Percentiles rank a stretch among this genome's conserved stretches.
Conservation (phyloP, 352 stramenopile genomes). For the Aphanomyces invadans region DNA sequence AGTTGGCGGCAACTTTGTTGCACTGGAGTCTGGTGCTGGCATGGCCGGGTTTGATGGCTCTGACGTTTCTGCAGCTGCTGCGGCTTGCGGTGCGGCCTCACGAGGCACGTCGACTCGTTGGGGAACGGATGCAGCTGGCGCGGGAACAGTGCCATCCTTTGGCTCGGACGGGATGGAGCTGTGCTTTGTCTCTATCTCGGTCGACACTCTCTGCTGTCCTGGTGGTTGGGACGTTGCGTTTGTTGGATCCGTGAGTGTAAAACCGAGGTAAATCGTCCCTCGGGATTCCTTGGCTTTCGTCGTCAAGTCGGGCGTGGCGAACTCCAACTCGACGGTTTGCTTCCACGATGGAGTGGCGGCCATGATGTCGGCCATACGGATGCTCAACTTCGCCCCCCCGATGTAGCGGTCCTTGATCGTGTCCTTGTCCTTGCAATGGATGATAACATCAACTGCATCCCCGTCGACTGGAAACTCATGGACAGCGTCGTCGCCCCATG, state of each 20-base stretch:
- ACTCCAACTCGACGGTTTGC: conserved; percentile 36
- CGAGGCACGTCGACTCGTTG: no score
- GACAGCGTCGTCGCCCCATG: conserved; percentile 34
- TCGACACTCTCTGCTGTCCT: no score
- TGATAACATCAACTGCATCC: conserved; percentile 24
- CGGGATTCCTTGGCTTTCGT: conserved; percentile 28
- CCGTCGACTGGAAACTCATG: conserved; percentile 31
- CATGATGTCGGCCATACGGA: conserved; percentile 10
- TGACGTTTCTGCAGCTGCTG: no score
- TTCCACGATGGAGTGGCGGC: background rate
- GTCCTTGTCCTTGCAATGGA: conserved; percentile 47
- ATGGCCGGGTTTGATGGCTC: background rate
- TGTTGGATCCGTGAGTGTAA: conserved; percentile 8
- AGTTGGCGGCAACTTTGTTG: no score
- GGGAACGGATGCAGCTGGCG: no score
- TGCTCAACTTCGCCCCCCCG: conserved; percentile 32
- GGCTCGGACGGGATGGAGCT: no score
- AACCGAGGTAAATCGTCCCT: conserved; percentile 38
- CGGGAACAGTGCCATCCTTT: no score
- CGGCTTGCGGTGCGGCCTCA: no score
- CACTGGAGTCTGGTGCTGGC: no score
- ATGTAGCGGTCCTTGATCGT: conserved; percentile 43
- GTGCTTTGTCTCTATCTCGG: no score
- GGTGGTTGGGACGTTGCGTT: no score
- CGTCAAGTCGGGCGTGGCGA: conserved; percentile 39